Percentiles rank a stretch among this genome's conserved stretches.
Evolutionary conservation across 2,329 filamentous ascomycete genomes (phyloP).

Genomic region (Colletotrichum somersetense): DNA sequence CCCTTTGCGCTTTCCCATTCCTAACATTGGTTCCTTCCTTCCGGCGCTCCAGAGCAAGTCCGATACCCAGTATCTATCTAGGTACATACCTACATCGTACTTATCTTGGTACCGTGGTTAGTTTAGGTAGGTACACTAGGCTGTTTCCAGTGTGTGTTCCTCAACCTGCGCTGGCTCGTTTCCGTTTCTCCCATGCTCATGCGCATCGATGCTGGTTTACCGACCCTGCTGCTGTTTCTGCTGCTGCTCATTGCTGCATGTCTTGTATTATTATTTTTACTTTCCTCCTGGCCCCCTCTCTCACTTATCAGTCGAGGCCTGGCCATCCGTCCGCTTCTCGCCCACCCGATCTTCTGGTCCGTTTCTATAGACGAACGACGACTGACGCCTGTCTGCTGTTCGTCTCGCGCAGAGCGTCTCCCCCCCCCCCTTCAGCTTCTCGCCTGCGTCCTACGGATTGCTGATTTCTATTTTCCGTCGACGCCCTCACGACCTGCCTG

Average conservation of each 20-base stretch:
- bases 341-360: not conserved
- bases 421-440: not conserved
- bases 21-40: not conserved
- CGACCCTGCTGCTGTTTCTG: not conserved
- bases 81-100: not conserved
- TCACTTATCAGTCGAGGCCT: conserved; percentile 33
- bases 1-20: conserved; percentile 28
- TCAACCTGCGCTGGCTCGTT: conserved; percentile 23
- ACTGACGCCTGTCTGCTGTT: not conserved
- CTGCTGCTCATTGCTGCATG: not conserved
- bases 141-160: not conserved
- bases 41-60: not conserved
- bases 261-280: not conserved
- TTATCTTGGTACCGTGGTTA: not conserved
- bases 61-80: not conserved
- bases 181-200: conserved; percentile 21
- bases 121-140: not conserved
- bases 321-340: conserved; percentile 5
- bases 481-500: conserved; percentile 14
- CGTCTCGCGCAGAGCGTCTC: conserved; percentile 5
- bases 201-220: not conserved
- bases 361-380: conserved; percentile 3
- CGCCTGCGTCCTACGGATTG: conserved; percentile 4
- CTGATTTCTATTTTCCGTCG: not conserved
- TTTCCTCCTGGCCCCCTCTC: not conserved